Conservation (phyloP, 73 alveolate species). For the Durusdinium trenchii region DNA sequence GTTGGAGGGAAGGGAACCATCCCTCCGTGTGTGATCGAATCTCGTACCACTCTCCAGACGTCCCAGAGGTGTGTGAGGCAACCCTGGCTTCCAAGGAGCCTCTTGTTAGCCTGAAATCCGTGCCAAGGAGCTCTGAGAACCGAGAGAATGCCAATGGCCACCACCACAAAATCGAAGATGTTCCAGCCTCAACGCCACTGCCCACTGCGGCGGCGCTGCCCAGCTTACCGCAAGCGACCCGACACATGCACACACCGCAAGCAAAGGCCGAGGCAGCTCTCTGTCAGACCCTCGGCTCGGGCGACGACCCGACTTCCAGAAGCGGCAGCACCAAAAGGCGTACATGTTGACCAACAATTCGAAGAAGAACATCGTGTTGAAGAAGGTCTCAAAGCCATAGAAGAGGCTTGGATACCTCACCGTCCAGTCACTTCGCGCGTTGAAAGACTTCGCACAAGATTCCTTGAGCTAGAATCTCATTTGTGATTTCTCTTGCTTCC, state of each 20-base stretch:
- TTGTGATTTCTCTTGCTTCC: background rate
- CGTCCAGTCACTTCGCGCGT: background rate
- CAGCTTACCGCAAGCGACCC: background rate
- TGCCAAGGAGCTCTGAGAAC: slow-evolving; percentile 21
- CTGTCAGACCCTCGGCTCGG: background rate
- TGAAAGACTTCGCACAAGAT: background rate
- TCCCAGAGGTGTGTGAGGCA: background rate
- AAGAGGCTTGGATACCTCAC: slow-evolving; percentile 69
- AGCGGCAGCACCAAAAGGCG: slow-evolving; percentile 90
- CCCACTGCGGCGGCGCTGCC: background rate
- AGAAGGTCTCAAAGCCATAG: slow-evolving; percentile 79
- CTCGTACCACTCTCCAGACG: too few species aligned
- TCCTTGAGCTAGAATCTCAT: too few species aligned
- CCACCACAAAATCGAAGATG: slow-evolving; percentile 83
- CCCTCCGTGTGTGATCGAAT: too few species aligned
- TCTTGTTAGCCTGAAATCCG: background rate
- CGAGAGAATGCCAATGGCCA: slow-evolving; percentile 71
- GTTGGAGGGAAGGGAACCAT: too few species aligned
- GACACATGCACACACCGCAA: background rate
- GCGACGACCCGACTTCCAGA: slow-evolving; percentile 57
- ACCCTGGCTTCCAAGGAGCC: background rate
- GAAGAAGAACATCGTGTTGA: slow-evolving; percentile 76
- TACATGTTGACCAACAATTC: slow-evolving; percentile 82
- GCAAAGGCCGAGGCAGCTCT: too few species aligned
- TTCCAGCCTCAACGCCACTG: slow-evolving; percentile 52